These are phyloP conservation scores for Striga asiatica DNA, from an alignment of 257 asterid species.

Conservation along the genomic window DNA sequence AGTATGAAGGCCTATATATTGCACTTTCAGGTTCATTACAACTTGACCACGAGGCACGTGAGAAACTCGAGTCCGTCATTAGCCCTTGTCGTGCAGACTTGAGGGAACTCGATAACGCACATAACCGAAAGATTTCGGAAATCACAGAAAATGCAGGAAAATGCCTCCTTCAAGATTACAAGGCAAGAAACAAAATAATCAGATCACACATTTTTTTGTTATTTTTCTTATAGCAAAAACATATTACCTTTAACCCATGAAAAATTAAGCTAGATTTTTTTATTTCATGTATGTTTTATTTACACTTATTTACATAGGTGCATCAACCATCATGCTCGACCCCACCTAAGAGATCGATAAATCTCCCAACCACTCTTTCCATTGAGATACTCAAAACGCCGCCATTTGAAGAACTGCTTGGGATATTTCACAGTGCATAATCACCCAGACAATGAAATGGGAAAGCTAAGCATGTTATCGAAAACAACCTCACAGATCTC, in stretches of 20 bases:
- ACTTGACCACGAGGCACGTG: constrained; percentile 85
- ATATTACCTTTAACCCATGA: no score
- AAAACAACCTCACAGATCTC: no score
- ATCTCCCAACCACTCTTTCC: constrained; percentile 55
- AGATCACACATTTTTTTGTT: not conserved
- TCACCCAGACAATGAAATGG: constrained; percentile 70
- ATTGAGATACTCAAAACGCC: constrained; percentile 89
- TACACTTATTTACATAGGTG: constrained; percentile 33
- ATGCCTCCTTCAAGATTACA: constrained; percentile 75
- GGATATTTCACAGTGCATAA: constrained; percentile 68
- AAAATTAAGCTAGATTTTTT: no score
- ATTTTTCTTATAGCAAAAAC: no score
- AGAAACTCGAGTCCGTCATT: constrained; percentile 65
- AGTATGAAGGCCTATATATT: no score
- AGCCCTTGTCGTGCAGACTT: constrained; percentile 78
- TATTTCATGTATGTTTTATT: not conserved
- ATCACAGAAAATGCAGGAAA: constrained; percentile 79
- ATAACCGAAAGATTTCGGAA: constrained; percentile 62
- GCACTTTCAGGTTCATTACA: constrained; percentile 89
- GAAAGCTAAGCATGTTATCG: no score
- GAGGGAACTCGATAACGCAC: constrained; percentile 68
- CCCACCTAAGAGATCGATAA: constrained; percentile 52
- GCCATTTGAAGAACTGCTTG: constrained; percentile 70
- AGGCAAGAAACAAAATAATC: constrained; percentile 36
- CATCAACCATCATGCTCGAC: constrained; percentile 91